phyloP scores from a whole-genome alignment of 2,329 filamentous ascomycete genomes.

The Proliferodiscus dingleyae region DNA sequence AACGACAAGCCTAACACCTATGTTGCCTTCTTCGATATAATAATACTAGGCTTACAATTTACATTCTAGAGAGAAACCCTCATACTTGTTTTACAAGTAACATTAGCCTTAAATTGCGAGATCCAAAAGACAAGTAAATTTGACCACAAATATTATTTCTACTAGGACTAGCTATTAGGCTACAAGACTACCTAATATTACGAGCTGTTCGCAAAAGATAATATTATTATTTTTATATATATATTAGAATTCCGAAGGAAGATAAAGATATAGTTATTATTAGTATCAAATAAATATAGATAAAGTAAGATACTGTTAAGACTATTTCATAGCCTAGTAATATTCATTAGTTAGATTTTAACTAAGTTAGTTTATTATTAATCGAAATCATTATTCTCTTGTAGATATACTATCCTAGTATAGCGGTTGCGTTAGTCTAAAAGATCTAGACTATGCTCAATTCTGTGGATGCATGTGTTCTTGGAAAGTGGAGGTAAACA shows the following conservation, averaged over 20 bases:
- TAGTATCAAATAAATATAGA: conserved; percentile 88
- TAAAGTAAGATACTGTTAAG: conserved; percentile 98
- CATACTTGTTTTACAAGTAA: conserved; percentile 84
- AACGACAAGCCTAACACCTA: conserved; percentile 75
- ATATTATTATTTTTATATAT: conserved; percentile 61
- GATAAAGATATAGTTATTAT: conserved; percentile 66
- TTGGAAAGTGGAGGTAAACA: conserved; percentile 96
- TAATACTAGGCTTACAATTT: conserved; percentile 85
- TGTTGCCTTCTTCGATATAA: conserved; percentile 82
- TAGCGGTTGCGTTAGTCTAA: conserved; percentile 80
- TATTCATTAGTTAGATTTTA: conserved; percentile 82
- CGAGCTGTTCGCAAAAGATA: conserved; percentile 63
- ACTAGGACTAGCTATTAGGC: conserved; percentile 93
- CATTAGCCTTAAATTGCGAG: conserved; percentile 74
- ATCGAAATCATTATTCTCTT: conserved; percentile 94
- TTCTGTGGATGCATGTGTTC: conserved; percentile 77
- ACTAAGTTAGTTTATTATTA: conserved; percentile 83
- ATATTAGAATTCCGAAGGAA: conserved; percentile 74
- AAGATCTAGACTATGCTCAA: conserved; percentile 81
- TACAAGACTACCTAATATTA: conserved; percentile 99
- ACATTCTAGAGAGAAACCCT: conserved; percentile 77
- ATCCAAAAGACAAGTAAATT: conserved; percentile 76
- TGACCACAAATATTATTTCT: conserved; percentile 98
- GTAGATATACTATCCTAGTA: conserved; percentile 79
- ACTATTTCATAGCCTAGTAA: conserved; percentile 73